phyloP scores from a whole-genome alignment of 78 protist species.

The Chrysochromulina tobinii region DNA sequence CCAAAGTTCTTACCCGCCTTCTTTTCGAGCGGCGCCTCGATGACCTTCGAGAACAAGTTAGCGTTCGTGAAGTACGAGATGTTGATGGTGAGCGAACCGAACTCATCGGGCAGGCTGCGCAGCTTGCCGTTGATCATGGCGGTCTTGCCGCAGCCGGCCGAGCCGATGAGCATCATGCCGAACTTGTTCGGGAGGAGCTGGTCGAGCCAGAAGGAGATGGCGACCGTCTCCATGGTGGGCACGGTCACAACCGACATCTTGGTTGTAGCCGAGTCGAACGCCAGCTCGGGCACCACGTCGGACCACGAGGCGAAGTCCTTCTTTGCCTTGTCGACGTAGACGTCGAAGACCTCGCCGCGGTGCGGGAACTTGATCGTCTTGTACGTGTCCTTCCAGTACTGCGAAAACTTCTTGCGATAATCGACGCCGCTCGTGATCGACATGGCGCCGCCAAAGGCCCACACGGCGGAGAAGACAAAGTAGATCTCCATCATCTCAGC shows the following conservation, averaged over 20 bases:
- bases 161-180: slow-evolving; percentile 60
- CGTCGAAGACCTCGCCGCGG: slow-evolving; percentile 56
- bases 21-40: slow-evolving; percentile 68
- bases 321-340: slow-evolving; percentile 36
- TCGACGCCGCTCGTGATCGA: slow-evolving; percentile 50
- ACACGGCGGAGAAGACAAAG: slow-evolving; percentile 59
- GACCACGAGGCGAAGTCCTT: slow-evolving; percentile 55
- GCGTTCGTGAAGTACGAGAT: slow-evolving; percentile 68
- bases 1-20: slow-evolving; percentile 52
- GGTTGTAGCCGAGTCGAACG: slow-evolving; percentile 37
- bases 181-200: slow-evolving; percentile 14
- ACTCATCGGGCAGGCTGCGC: slow-evolving; percentile 45
- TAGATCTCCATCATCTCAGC: slow-evolving; percentile 15
- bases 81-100: slow-evolving; percentile 13
- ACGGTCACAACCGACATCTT: slow-evolving; percentile 31
- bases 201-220: slow-evolving; percentile 45
- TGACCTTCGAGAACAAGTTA: background rate
- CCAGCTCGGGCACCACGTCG: slow-evolving; percentile 44
- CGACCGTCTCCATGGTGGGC: slow-evolving; percentile 49
- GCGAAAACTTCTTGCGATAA: slow-evolving; percentile 38
- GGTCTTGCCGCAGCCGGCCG: slow-evolving; percentile 76
- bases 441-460: slow-evolving; percentile 63
- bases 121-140: slow-evolving; percentile 48
- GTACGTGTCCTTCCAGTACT: slow-evolving; percentile 65
- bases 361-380: slow-evolving; percentile 51